Evolutionary conservation across 2,329 filamentous ascomycete species (phyloP).

Genomic region (Lecanosticta acicola): DNA sequence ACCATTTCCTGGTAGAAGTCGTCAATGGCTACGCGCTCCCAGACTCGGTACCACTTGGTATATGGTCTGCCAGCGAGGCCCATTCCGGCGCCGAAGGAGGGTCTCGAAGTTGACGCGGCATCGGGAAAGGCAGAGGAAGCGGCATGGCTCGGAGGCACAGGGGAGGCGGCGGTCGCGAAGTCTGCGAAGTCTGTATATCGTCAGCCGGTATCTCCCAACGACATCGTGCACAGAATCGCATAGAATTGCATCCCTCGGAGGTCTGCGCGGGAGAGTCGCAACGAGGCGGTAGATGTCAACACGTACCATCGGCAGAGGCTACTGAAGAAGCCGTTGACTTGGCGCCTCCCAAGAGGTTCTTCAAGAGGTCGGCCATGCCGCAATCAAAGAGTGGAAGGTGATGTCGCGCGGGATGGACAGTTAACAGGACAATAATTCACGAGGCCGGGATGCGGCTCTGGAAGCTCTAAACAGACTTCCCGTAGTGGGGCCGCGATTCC

Average conservation of each 20-base stretch:
- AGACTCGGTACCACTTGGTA: constrained; percentile 94
- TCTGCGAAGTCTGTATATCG: constrained; percentile 90
- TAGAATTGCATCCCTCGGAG: no score
- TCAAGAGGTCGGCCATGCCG: constrained; percentile 49
- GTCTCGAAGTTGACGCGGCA: constrained; percentile 29
- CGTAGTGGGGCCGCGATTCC: no score
- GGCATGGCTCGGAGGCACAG: constrained; percentile 49
- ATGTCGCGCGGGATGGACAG: no score
- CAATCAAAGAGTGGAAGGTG: not conserved
- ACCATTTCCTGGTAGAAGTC: constrained; percentile 87
- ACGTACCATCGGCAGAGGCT: constrained; percentile 33
- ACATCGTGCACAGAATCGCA: constrained; percentile 3
- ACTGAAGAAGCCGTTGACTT: constrained; percentile 50
- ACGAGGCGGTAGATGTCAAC: no score
- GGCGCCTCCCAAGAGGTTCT: constrained; percentile 63
- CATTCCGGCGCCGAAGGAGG: constrained; percentile 36
- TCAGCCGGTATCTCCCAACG: no score
- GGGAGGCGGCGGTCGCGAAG: constrained; percentile 73
- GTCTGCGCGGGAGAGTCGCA: no score
- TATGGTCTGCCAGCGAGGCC: constrained; percentile 56
- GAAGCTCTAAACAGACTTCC: no score
- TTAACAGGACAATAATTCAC: no score
- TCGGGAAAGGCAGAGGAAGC: constrained; percentile 46
- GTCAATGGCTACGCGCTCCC: constrained; percentile 75
- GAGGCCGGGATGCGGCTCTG: no score